These are phyloP conservation scores for Rossbeevera mucosa DNA, from an alignment of 768 basidiomycete genomes.

Conservation along the genomic window DNA sequence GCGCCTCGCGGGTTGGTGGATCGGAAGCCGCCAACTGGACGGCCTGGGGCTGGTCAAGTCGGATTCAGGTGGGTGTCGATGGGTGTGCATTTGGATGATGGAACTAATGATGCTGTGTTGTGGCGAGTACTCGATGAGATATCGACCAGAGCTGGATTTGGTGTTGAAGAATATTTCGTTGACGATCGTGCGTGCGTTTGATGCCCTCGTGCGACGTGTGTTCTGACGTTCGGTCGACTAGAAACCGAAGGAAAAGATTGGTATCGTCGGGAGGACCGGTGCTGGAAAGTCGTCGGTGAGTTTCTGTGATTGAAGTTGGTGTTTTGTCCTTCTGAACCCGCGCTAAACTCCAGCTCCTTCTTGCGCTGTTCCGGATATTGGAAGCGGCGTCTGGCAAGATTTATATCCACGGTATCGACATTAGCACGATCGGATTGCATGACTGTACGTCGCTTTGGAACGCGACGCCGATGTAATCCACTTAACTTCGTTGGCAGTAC, in stretches of 20 bases:
- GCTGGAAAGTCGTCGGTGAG: slow-evolving; percentile 72
- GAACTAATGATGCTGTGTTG: background rate
- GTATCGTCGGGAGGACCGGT: slow-evolving; percentile 84
- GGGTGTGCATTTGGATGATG: background rate
- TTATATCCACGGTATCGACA: slow-evolving; percentile 70
- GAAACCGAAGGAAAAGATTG: slow-evolving; percentile 80
- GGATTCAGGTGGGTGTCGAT: slow-evolving; percentile 56
- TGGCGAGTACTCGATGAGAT: slow-evolving; percentile 70
- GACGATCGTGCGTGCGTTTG: slow-evolving; percentile 46
- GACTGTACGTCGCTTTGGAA: slow-evolving; percentile 32
- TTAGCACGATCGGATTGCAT: slow-evolving; percentile 69
- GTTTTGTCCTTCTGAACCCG: background rate
- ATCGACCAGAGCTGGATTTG: slow-evolving; percentile 74
- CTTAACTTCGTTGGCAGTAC: slow-evolving; percentile 36
- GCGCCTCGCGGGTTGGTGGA: slow-evolving; percentile 68
- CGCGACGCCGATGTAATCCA: background rate
- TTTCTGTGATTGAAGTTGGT: background rate
- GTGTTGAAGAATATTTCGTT: slow-evolving; percentile 76
- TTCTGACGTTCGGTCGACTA: slow-evolving; percentile 26
- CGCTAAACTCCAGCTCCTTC: slow-evolving; percentile 47
- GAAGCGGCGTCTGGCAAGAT: slow-evolving; percentile 68
- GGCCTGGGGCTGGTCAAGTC: slow-evolving; percentile 74
- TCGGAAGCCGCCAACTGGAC: slow-evolving; percentile 46
- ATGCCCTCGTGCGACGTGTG: background rate
- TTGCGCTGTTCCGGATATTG: slow-evolving; percentile 74